Percentiles rank a stretch among this genome's conserved stretches.
Conservation (phyloP, 1,139 yeast species). For the Magnusiomyces starmeri region DNA sequence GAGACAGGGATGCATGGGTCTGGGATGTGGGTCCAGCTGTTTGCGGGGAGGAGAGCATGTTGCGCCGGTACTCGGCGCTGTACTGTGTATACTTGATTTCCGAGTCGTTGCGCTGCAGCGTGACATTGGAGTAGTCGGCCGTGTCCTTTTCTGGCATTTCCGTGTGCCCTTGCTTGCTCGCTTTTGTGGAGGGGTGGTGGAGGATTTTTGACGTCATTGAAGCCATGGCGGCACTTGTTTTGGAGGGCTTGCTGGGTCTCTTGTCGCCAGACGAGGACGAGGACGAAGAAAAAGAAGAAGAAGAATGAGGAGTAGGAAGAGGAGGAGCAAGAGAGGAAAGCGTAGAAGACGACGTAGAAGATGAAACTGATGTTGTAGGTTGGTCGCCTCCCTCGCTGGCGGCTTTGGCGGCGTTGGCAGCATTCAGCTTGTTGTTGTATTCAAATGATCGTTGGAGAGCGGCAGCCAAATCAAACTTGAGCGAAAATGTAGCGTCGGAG, state of each 20-base stretch:
- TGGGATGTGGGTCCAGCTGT: neutral
- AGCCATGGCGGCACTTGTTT: neutral
- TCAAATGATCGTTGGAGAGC: constrained; percentile 13
- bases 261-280: no score
- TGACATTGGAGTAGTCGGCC: neutral
- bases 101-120: neutral
- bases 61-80: neutral
- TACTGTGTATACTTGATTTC: neutral
- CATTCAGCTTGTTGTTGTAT: constrained; percentile 7
- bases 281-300: no score
- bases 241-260: neutral
- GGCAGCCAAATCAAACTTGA: constrained; percentile 16
- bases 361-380: neutral
- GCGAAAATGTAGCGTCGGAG: constrained; percentile 16
- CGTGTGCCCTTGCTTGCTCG: no score
- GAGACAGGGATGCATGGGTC: neutral
- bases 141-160: no score
- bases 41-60: no score
- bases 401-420: neutral
- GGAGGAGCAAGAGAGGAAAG: neutral
- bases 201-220: neutral
- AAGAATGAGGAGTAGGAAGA: neutral
- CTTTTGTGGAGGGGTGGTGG: neutral
- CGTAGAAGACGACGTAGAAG: no score
- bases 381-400: neutral